These are phyloP conservation scores for Alternaria sp. DNA, from an alignment of 2,329 filamentous ascomycete genomes.

Conservation along the genomic window DNA sequence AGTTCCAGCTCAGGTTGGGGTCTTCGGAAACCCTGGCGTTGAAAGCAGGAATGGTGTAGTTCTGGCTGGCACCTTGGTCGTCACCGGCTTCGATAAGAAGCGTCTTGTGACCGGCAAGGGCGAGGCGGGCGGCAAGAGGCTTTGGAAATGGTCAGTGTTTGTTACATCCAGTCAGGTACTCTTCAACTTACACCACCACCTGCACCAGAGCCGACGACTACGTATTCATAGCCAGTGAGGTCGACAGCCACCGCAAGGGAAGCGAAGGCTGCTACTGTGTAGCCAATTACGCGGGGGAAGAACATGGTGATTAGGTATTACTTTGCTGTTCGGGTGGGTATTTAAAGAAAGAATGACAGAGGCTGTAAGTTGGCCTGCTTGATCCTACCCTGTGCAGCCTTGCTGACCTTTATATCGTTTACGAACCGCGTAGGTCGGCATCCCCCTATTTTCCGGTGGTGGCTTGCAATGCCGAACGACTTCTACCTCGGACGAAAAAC, in stretches of 20 bases:
- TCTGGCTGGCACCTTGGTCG: constrained; percentile 59
- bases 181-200: constrained; percentile 28
- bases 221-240: constrained; percentile 62
- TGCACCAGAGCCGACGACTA: constrained; percentile 63
- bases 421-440: neutral
- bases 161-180: neutral
- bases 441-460: constrained; percentile 5
- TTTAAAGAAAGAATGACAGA: constrained; percentile 21
- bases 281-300: constrained; percentile 26
- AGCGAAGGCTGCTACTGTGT: constrained; percentile 24
- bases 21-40: constrained; percentile 63
- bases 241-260: constrained; percentile 36
- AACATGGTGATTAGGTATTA: constrained; percentile 28
- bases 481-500: constrained; percentile 2
- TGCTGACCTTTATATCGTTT: constrained; percentile 12
- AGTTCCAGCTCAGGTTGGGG: constrained; percentile 65
- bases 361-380: constrained; percentile 21
- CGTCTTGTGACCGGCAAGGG: constrained; percentile 65
- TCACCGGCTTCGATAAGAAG: constrained; percentile 68
- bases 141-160: neutral
- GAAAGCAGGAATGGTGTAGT: constrained; percentile 63
- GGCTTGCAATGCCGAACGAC: neutral
- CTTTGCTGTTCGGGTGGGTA: neutral
- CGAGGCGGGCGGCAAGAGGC: constrained; percentile 59
- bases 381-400: neutral